Base-by-base conservation (phyloP, 1,284 basidiomycete species). In the Apiotrichum domesticum region DNA sequence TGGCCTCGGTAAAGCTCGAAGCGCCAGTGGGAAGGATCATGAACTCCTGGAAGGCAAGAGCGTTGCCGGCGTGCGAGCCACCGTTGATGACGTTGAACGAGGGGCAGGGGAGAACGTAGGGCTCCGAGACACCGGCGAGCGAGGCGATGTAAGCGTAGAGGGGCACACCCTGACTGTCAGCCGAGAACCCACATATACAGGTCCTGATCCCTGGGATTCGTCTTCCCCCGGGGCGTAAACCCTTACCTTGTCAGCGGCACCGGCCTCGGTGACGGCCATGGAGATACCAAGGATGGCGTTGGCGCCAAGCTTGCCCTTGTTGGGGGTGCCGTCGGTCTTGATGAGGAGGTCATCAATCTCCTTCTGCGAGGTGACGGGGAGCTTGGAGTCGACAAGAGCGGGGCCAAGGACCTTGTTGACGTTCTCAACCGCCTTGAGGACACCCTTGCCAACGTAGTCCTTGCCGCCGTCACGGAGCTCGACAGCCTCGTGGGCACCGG, bases 61-160 rank as follows among this genome's bases (percentile, higher is more conserved):
- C 92, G 85, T 99, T 99, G 58, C 96, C 96, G 58, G 96, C 96
- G 79, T 99, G 96, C 65, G 93, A 97, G 66, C 96, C 96, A 79
- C 96, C 96, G 81, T 99, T 99, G 84, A 99, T 98, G 73, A 99
- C 96, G 80, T 99, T 99, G 85, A 97, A 92, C 59, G 90, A 86
- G 54, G 93, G 96, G 75, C 79, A 82, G 68, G 95, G 95, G 70
- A 97, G 87, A 59, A 91, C 81, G 80, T 87, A 98, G 47, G 95
- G 95, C 58, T 89, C 83, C 79, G 91, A 90, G 79, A 96, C 84
- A 69, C 94, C 93, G 60, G 95, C 90, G 67, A 99, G 87, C 65
- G 90, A 86, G 54, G 94, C 95, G 68, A 98, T 85, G 83, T 98
- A 92, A 77, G 90, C 85, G 84, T 98, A 98, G 69, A 97, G 87